Conservation (phyloP, 768 basidiomycete genomes). For the Pleurotus tuber-regium region DNA sequence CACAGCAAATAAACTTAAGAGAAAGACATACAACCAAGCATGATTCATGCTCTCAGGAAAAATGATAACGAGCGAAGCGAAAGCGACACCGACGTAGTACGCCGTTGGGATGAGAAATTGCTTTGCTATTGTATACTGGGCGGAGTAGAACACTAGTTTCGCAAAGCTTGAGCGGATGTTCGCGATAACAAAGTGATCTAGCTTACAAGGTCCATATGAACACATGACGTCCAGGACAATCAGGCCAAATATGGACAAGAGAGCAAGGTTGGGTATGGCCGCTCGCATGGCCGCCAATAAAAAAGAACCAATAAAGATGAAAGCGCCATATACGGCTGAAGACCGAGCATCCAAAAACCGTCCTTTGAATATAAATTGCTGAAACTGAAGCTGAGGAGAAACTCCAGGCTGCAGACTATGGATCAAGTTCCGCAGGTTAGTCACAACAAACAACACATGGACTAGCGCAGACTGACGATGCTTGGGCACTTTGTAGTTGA, state of each 20-base stretch:
- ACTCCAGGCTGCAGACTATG: slow-evolving; percentile 20
- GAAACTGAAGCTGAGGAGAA: slow-evolving; percentile 23
- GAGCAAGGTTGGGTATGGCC: slow-evolving; percentile 34
- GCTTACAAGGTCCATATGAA: slow-evolving; percentile 20
- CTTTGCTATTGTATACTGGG: slow-evolving; percentile 39
- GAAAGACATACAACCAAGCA: slow-evolving; percentile 12
- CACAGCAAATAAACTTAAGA: no score
- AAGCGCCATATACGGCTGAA: slow-evolving; percentile 42
- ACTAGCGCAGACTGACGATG: slow-evolving; percentile 27
- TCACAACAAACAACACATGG: background rate
- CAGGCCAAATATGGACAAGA: slow-evolving; percentile 40
- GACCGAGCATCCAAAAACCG: slow-evolving; percentile 40
- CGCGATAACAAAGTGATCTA: background rate
- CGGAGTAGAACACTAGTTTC: slow-evolving; percentile 35
- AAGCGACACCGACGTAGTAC: slow-evolving; percentile 40
- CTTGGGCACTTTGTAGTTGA: slow-evolving; percentile 31
- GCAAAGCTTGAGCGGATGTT: background rate
- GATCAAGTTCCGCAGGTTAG: background rate
- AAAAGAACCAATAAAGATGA: slow-evolving; percentile 43
- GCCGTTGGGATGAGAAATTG: slow-evolving; percentile 35
- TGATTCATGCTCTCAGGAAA: slow-evolving; percentile 44
- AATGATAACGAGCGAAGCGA: slow-evolving; percentile 34
- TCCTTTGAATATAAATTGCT: slow-evolving; percentile 34
- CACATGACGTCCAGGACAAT: slow-evolving; percentile 43
- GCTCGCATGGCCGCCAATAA: slow-evolving; percentile 35